Evolutionary conservation across 1,284 basidiomycete species (phyloP).

Genomic region (Lignosus rhinocerotis): DNA sequence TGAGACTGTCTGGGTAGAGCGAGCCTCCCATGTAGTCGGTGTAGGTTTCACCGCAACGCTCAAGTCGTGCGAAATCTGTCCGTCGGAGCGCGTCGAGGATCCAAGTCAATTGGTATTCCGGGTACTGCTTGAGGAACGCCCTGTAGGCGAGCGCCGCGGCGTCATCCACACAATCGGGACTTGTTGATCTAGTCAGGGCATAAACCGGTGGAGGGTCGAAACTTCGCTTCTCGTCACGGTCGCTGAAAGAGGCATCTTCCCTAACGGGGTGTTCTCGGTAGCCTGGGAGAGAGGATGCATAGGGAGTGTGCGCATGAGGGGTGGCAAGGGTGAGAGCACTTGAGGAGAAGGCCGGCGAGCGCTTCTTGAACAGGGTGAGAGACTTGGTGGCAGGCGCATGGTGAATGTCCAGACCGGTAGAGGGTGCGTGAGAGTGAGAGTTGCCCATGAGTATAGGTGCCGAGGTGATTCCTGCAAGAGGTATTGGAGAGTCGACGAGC

Average conservation of each 20-base stretch:
- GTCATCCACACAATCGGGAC: constrained; percentile 32
- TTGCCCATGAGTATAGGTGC: constrained; percentile 32
- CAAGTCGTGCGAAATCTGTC: constrained; percentile 68
- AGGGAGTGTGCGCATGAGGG: constrained; percentile 26
- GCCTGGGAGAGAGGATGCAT: constrained; percentile 23
- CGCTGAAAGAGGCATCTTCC: constrained; percentile 24
- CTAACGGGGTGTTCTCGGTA: constrained; percentile 21
- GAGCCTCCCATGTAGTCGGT: constrained; percentile 84
- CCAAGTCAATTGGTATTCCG: constrained; percentile 42
- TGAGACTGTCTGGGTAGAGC: constrained; percentile 73
- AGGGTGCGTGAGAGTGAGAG: constrained; percentile 27
- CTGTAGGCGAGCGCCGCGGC: constrained; percentile 33
- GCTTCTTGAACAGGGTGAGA: constrained; percentile 27
- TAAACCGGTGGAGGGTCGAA: constrained; percentile 34
- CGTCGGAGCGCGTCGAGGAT: constrained; percentile 66
- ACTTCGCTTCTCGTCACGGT: constrained; percentile 31
- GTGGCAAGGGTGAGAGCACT: constrained; percentile 30
- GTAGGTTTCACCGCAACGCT: constrained; percentile 65
- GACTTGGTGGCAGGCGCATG: constrained; percentile 13
- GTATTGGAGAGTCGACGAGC: constrained; percentile 12
- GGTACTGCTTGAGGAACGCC: constrained; percentile 40
- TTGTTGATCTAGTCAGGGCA: constrained; percentile 23
- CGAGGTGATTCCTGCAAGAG: constrained; percentile 17
- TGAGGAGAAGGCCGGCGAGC: constrained; percentile 28
- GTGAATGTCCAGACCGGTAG: constrained; percentile 21